phyloP scores from a whole-genome alignment of 371 early-diverging fungal genomes.

The Ordospora pajunii region DNA sequence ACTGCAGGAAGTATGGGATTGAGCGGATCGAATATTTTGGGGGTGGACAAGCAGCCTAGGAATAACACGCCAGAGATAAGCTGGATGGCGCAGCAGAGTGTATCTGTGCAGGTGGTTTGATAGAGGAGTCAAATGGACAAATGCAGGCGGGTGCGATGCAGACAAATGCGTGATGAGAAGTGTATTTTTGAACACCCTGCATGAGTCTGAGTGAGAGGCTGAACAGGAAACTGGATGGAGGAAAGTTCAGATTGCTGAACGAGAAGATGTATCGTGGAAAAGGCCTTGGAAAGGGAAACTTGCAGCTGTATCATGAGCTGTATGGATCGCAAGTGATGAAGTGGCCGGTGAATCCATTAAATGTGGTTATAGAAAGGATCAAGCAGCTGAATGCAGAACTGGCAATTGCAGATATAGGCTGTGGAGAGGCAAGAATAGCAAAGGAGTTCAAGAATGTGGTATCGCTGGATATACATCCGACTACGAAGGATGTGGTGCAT shows the following conservation, averaged over 20 bases:
- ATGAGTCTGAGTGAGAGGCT: constrained; percentile 46
- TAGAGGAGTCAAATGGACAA: too few relatives aligned
- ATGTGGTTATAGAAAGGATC: constrained; percentile 69
- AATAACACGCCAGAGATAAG: too few relatives aligned
- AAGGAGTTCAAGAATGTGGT: constrained; percentile 65
- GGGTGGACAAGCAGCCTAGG: background rate
- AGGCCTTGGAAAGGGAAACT: constrained; percentile 43
- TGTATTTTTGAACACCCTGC: background rate
- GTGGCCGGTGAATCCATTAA: constrained; percentile 92
- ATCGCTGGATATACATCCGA: constrained; percentile 82
- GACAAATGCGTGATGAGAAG: too few relatives aligned
- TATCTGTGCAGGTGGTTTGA: too few relatives aligned
- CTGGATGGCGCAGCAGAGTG: too few relatives aligned
- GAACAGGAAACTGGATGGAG: constrained; percentile 51
- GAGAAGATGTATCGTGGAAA: constrained; percentile 59
- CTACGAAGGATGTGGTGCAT: constrained; percentile 71
- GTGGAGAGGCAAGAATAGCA: constrained; percentile 85
- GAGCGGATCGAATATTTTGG: background rate
- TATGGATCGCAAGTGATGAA: constrained; percentile 79
- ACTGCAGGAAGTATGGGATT: background rate
- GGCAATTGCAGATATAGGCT: constrained; percentile 81
- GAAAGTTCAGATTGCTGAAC: constrained; percentile 61
- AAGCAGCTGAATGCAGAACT: constrained; percentile 30
- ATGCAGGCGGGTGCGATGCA: too few relatives aligned
- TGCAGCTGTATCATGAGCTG: constrained; percentile 75